These are phyloP conservation scores for Boletus huronensis DNA, from an alignment of 768 basidiomycete genomes.

Conservation along the genomic window DNA sequence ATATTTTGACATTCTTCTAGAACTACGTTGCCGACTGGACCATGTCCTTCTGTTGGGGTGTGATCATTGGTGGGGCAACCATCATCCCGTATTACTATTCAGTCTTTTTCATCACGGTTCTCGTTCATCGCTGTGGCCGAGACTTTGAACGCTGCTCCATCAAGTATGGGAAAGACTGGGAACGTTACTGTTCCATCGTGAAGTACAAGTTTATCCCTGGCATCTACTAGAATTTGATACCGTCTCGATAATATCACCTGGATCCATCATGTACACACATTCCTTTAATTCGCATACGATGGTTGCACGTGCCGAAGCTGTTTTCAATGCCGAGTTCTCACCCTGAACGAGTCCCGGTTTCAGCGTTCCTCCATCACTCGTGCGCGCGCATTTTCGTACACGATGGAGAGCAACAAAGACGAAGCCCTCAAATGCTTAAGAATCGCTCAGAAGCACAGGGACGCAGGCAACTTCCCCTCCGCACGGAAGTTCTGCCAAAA, in stretches of 20 bases:
- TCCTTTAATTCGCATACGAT: neutral
- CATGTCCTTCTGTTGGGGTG: conserved; percentile 84
- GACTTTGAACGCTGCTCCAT: conserved; percentile 93
- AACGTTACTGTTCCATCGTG: conserved; percentile 81
- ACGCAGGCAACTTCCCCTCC: conserved; percentile 65
- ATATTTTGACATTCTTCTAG: conserved; percentile 31
- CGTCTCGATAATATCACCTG: conserved; percentile 7
- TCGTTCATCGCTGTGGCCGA: conserved; percentile 85
- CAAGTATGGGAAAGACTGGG: conserved; percentile 97
- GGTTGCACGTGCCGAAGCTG: conserved; percentile 7
- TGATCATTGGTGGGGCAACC: conserved; percentile 66
- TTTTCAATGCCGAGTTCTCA: conserved; percentile 22
- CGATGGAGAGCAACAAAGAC: conserved; percentile 87
- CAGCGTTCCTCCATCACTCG: conserved; percentile 11
- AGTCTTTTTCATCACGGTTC: conserved; percentile 90
- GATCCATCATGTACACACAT: neutral
- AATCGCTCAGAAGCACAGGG: conserved; percentile 74
- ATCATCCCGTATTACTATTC: conserved; percentile 97
- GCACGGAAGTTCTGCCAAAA: conserved; percentile 91
- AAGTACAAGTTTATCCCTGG: conserved; percentile 89
- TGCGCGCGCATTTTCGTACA: conserved; percentile 4
- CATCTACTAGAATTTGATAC: conserved; percentile 55
- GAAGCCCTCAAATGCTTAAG: conserved; percentile 79
- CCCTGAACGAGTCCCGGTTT: conserved; percentile 10
- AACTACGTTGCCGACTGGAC: conserved; percentile 95